phyloP scores from a whole-genome alignment of 2,329 filamentous ascomycete species.

The Phyllosticta citrichinensis region DNA sequence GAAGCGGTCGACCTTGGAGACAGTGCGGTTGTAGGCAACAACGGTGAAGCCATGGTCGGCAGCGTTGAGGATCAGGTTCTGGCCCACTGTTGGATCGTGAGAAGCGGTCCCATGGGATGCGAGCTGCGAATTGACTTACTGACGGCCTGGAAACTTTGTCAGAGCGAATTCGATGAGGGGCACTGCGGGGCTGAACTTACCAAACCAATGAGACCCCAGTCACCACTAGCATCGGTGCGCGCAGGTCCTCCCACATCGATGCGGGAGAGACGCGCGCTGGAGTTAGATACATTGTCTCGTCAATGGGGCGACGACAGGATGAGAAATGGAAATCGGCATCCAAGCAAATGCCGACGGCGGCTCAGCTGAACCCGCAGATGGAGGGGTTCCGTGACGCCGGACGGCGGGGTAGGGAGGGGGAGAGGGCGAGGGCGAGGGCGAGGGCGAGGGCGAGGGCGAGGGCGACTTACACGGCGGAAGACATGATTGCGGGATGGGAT shows the following conservation, averaged over 20 bases:
- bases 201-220: conserved; percentile 46
- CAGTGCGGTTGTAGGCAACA: conserved; percentile 96
- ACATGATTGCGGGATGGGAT: conserved; percentile 16
- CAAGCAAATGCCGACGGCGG: conserved; percentile 5
- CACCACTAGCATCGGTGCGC: conserved; percentile 24
- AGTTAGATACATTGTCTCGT: conserved; percentile 11
- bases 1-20: conserved; percentile 95
- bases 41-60: conserved; percentile 72
- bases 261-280: conserved; percentile 14
- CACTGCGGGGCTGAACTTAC: conserved; percentile 17
- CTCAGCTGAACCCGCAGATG: conserved; percentile 1
- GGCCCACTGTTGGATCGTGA: conserved; percentile 29
- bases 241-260: conserved; percentile 14
- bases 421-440: background rate
- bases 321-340: background rate
- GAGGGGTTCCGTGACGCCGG: conserved; percentile 2
- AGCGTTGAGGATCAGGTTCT: conserved; percentile 47
- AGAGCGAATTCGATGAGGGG: background rate
- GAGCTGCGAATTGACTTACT: conserved; percentile 6
- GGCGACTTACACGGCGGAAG: conserved; percentile 19
- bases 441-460: conserved; percentile 7
- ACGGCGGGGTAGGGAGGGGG: conserved; percentile 11
- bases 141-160: conserved; percentile 7
- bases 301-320: conserved; percentile 2
- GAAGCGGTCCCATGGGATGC: background rate